Evolutionary conservation across 495 filamentous ascomycete species (phyloP).

Genomic region (Arthonia radiata): DNA sequence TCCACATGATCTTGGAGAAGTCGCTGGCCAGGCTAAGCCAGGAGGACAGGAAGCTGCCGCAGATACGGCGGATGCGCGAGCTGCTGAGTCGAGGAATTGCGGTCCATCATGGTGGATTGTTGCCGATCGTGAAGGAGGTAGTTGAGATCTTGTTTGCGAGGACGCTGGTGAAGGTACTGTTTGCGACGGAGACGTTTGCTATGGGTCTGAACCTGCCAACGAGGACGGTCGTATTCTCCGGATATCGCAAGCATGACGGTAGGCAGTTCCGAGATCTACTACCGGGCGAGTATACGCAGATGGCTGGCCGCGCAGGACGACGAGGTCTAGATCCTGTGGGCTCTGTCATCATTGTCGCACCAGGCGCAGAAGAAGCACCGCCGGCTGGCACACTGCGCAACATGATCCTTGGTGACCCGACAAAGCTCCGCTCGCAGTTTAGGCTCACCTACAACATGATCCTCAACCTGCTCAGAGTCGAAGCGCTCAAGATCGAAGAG

Average conservation of each 20-base stretch:
- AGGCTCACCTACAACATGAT: conserved; percentile 99
- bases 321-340: conserved; percentile 81
- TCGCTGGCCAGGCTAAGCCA: conserved; percentile 79
- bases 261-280: conserved; percentile 72
- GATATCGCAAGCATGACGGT: conserved; percentile 87
- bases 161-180: conserved; percentile 84
- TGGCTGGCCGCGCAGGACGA: conserved; percentile 87
- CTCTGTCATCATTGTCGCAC: conserved; percentile 75
- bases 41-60: conserved; percentile 69
- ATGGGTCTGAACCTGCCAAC: conserved; percentile 96
- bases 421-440: conserved; percentile 88
- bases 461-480: conserved; percentile 77
- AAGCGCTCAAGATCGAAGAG: conserved; percentile 94
- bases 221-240: conserved; percentile 89
- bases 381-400: conserved; percentile 53
- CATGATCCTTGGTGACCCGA: conserved; percentile 93
- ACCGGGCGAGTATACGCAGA: conserved; percentile 94
- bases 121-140: conserved; percentile 94
- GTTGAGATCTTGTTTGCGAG: conserved; percentile 93
- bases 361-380: conserved; percentile 66
- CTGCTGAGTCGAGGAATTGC: conserved; percentile 72
- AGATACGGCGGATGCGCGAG: conserved; percentile 71
- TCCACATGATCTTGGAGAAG: conserved; percentile 94
- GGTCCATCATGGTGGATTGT: conserved; percentile 82
- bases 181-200: conserved; percentile 94